A percentile compares a stretch with the other conserved stretches of the same genome.
phyloP scores from a whole-genome alignment of 257 asterid species.

The Cordia subcordata region DNA sequence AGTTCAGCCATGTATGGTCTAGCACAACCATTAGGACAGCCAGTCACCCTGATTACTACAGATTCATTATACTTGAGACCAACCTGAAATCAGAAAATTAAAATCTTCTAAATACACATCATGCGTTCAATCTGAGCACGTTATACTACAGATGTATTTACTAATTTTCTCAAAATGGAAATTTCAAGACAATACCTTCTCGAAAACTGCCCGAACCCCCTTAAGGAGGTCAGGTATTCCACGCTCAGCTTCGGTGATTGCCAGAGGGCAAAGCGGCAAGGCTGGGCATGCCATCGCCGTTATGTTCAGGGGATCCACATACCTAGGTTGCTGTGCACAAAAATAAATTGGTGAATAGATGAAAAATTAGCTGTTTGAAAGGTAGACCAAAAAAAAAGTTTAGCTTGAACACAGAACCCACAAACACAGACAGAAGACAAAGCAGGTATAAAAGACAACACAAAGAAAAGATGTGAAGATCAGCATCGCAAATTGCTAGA shows the following conservation, averaged over 20 bases:
- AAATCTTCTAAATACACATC: neutral
- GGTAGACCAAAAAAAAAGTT: neutral
- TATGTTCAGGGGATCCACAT: conserved; percentile 86
- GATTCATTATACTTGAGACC: conserved; percentile 89
- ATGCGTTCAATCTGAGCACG: conserved; percentile 7
- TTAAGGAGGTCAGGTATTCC: conserved; percentile 90
- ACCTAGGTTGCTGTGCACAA: conserved; percentile 71
- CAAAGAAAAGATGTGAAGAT: too few relatives aligned
- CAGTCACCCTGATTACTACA: conserved; percentile 85
- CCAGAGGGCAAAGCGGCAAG: conserved; percentile 90
- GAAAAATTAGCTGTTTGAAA: neutral
- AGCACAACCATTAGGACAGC: conserved; percentile 99
- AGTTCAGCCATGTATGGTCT: conserved; percentile 99
- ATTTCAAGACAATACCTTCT: conserved; percentile 43
- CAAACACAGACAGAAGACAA: too few relatives aligned
- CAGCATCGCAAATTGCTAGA: too few relatives aligned
- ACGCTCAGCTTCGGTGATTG: conserved; percentile 97
- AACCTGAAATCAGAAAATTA: conserved; percentile 47
- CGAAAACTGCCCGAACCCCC: conserved; percentile 81
- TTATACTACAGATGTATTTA: neutral
- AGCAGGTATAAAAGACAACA: neutral
- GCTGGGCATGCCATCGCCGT: conserved; percentile 99
- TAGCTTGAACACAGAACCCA: neutral
- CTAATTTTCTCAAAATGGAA: conserved; percentile 4
- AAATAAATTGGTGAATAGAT: neutral